Base-by-base conservation (phyloP, 2,329 filamentous ascomycete species). In the Verticillium zaregamsianum region DNA sequence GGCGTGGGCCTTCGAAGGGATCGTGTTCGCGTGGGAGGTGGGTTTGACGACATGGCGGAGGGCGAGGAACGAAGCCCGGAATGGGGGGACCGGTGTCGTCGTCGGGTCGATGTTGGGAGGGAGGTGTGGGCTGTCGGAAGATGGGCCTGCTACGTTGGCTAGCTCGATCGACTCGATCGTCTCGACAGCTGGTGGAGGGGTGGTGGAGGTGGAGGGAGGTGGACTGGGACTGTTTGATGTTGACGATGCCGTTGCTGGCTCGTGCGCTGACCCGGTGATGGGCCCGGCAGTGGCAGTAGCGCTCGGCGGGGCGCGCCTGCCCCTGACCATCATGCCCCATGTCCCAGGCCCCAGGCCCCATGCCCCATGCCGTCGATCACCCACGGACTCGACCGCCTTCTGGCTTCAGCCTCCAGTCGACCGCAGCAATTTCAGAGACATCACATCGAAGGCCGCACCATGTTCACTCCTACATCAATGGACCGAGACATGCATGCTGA, bases 1-100 rank as follows among this genome's bases (percentile, higher is more conserved):
- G 74, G 60, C 2, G 70, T 67, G 20, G 76, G 80, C 62, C 80
- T 80, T 39, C 82, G 81, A 61, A 85, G 66, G 3, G 83, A 83
- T 20, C 80, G 77, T 33, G 80, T 75, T 59, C 82, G 78, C 59
- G 77, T 73, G 64, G 81, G 67, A 28, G 71, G 32, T n/a, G 45
- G 25, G 14, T 45, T 45, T 17, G 58, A 70, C 8, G 79, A 78
- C 56, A 79, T 55, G 54, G 14, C 14, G 17, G 28, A 7, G 17
- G 25, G 25, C 9, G 14, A 55, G 28, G 54, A 5, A 25, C 5
- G 23, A 32, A 8, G 23, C 25, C 25, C 31, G 12, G 20, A 23
- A 49, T 49, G 40, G n/a, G 20, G 40, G n/a, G 40, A n/a, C 40
- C 2, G 20, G 11, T 17, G n/a, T 9, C 25, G 3, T 49, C 40